phyloP scores from a whole-genome alignment of 176 grass and related monocot species.

The Oryza officinalis region DNA sequence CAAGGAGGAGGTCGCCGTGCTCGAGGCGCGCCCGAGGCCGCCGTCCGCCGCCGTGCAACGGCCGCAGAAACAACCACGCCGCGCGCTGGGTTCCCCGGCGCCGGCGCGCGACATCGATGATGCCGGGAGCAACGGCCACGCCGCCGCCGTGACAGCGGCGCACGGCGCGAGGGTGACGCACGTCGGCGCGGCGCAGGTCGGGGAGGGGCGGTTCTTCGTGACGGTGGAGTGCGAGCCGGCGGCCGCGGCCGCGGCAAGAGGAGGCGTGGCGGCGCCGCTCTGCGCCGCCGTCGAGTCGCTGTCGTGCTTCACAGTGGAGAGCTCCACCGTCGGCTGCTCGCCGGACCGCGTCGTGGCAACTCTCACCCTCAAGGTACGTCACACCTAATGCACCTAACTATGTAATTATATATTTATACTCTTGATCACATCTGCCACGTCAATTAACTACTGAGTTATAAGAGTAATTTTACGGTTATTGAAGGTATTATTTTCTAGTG shows the following conservation, averaged over 20 bases:
- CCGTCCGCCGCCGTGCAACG: background rate
- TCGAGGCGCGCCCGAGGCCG: constrained; percentile 46
- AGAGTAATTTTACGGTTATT: too few relatives aligned
- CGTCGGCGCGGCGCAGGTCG: constrained; percentile 51
- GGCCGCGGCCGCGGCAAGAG: background rate
- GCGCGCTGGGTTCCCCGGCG: background rate
- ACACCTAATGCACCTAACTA: too few relatives aligned
- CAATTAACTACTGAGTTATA: too few relatives aligned
- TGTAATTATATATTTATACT: too few relatives aligned
- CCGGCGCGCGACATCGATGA: background rate
- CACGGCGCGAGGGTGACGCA: constrained; percentile 46
- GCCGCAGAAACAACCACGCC: background rate
- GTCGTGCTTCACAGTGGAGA: constrained; percentile 62
- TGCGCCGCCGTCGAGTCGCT: constrained; percentile 71
- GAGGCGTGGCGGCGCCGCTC: constrained; percentile 50
- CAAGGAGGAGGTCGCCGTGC: constrained; percentile 57
- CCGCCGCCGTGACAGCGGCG: background rate
- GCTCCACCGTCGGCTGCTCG: constrained; percentile 58
- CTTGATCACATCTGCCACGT: too few relatives aligned
- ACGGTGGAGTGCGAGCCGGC: constrained; percentile 62
- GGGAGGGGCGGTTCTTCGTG: constrained; percentile 63
- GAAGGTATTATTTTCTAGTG: too few relatives aligned
- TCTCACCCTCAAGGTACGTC: constrained; percentile 63
- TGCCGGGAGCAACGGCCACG: background rate
- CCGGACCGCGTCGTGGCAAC: constrained; percentile 50